Evolutionary conservation across 352 stramenopile species (phyloP), one percentile per base, ranked within the genome.

Genomic region (Phytopythium ostracodes): DNA sequence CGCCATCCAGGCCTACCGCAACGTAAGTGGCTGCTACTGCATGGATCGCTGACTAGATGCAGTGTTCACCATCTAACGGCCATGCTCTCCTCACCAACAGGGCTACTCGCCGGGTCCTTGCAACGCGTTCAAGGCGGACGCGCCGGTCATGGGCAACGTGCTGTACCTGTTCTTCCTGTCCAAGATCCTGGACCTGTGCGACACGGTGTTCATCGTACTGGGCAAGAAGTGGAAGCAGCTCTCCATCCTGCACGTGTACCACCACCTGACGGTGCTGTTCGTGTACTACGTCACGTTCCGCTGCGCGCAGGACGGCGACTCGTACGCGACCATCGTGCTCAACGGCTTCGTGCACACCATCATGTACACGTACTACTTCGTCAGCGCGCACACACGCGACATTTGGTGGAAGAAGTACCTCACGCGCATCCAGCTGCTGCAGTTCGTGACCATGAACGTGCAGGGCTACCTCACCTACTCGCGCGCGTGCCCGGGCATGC

Each of bases 341-440:
- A 99, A 99, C 73, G 89, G 91, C 63, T 97, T 98, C 72, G 97
- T 99, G 63, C 96, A 99, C 78, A 98, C 92, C 40, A 94, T 99
- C 70, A 98, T 99, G 95, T 99, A 99, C 87, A 98, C 89, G 8
- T 99, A 99, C 79, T 99, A 98, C 89, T 98, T 98, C 66, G 94
- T 98, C 40, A 96, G 87, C 75, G 93, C 97, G 71, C 92, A 98
- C 79, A 98, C 94, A 55, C 97, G 96, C 63, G 73, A 94, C 49
- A 98, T 98, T 72, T 98, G 94, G 94, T 98, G 96, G 96, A 98
- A 98, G 73, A 95, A 91, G 27, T 96, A 90, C 71, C 76, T 99
- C 33, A 99, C 96, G 51, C 73, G 83, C 24, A 87, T 98, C 56
- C 96, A 99, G 79, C 76, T 99, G 63, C 76, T 96, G 54, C 94